These are phyloP conservation scores for Mediolabrus comicus DNA, from an alignment of 108 stramenopile species.

Conservation along the genomic window DNA sequence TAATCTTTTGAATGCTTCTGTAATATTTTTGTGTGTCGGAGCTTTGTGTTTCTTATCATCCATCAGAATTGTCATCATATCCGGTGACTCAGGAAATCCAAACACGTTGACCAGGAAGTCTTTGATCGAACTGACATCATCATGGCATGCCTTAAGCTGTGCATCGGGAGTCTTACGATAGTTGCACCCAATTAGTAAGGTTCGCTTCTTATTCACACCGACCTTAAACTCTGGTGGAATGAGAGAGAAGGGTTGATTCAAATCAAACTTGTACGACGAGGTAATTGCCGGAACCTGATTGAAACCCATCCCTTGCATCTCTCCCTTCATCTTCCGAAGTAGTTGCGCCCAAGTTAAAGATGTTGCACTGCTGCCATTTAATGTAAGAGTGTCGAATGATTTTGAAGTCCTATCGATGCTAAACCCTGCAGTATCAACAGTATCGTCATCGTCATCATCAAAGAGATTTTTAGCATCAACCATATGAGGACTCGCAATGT, in stretches of 20 bases:
- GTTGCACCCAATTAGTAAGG: conserved; percentile 84
- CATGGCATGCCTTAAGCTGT: conserved; percentile 78
- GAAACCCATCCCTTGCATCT: conserved; percentile 80
- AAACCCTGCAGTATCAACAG: conserved; percentile 38
- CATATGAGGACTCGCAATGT: conserved; percentile 13
- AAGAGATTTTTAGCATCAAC: conserved; percentile 51
- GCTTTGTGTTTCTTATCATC: conserved; percentile 74
- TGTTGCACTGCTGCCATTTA: conserved; percentile 47
- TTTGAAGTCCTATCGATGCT: conserved; percentile 48
- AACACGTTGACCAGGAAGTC: conserved; percentile 89
- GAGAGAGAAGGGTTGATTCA: conserved; percentile 70
- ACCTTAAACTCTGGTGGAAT: conserved; percentile 69
- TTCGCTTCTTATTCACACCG: conserved; percentile 60
- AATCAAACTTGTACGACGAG: conserved; percentile 69
- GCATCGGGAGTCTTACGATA: conserved; percentile 63
- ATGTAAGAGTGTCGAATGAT: conserved; percentile 51
- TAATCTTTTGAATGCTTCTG: conserved; percentile 69
- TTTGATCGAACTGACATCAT: conserved; percentile 86
- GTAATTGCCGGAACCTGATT: conserved; percentile 73
- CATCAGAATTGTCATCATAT: conserved; percentile 73
- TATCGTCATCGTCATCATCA: conserved; percentile 77
- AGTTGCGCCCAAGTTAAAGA: conserved; percentile 74
- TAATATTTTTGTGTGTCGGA: conserved; percentile 79
- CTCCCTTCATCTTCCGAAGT: conserved; percentile 80
- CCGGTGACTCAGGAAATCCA: conserved; percentile 71